Evolutionary conservation across 345 rosid genomes (phyloP).

Genomic region (Trapa bicornis): DNA sequence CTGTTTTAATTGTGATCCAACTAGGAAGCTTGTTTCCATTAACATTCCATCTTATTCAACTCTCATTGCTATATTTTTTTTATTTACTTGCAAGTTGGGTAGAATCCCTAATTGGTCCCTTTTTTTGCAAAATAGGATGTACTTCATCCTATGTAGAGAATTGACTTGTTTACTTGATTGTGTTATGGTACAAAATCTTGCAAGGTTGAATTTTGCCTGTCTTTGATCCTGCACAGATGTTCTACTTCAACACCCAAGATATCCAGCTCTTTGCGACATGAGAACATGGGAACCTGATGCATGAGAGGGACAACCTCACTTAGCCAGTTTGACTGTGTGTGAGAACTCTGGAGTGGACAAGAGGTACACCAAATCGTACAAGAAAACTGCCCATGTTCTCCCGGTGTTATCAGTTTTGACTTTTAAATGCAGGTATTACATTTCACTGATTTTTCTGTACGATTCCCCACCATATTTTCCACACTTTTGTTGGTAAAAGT

Average conservation of each 20-base stretch:
- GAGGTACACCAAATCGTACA: not conserved
- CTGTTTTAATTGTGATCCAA: not conserved
- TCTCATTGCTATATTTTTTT: not conserved
- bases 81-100: not conserved
- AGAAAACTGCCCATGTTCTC: slow-evolving; percentile 4
- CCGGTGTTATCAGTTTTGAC: not conserved
- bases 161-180: not conserved
- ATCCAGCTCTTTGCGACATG: no score
- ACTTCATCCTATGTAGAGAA: not conserved
- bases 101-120: not conserved
- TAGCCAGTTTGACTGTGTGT: not conserved
- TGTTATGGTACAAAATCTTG: not conserved
- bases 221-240: not conserved
- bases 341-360: not conserved
- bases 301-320: no score
- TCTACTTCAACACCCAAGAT: not conserved
- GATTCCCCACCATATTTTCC: not conserved
- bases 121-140: not conserved
- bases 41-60: not conserved
- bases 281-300: no score
- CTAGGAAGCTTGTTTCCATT: not conserved
- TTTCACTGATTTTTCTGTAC: not conserved
- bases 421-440: not conserved
- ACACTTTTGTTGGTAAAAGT: slow-evolving; percentile 2
- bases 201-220: not conserved